Base-by-base conservation (phyloP, 106 monocot genomes). In the Dioscorea dumetorum region DNA sequence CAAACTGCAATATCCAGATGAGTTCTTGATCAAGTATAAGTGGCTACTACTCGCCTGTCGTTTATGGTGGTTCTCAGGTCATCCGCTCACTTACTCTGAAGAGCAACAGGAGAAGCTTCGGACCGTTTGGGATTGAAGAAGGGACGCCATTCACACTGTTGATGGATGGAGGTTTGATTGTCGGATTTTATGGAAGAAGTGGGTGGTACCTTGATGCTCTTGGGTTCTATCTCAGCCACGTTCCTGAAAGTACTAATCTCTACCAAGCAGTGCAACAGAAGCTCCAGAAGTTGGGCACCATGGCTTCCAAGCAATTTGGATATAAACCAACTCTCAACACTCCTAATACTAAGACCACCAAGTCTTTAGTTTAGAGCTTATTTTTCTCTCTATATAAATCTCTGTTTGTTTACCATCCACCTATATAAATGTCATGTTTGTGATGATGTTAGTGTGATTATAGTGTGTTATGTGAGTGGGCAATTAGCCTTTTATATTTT, bases 191-290 rank as follows among this genome's bases (percentile, higher is more conserved):
- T 9, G 69, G 73, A 20, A 49, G 70, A 33, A 59, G 74, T 18
- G 73, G 78, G 13, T 50, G 65, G 62, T 59, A 73, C 24, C 74
- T 79, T 18, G 73, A 79, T 32, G 68, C 79, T 14, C 63, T 79
- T n/a, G 74, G 79, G 18, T 63, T 67, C 57, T 41, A 20, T 22
- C 22, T 79, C 1, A 6, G 5, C 41, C 41, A 41, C n/a, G 18
- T 67, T 1, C 62, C 68, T 4, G 17, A 31, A 5, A 52, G 62
- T 2, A 33, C 34, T 13, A 73, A 54, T 13, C 12, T 68, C 8
- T 68, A 67, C 17, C 48, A 74, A 5, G 33, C 57, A 0, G 14
- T 74, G 63, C 70, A 71, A 12, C 48, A 59, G 10, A 77, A 64
- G 60, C 18, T 77, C 15, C 78, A 68, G 11, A 74, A 70, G 69